Conservation (phyloP, 257 asterid species). For the Paulownia fortunei region DNA sequence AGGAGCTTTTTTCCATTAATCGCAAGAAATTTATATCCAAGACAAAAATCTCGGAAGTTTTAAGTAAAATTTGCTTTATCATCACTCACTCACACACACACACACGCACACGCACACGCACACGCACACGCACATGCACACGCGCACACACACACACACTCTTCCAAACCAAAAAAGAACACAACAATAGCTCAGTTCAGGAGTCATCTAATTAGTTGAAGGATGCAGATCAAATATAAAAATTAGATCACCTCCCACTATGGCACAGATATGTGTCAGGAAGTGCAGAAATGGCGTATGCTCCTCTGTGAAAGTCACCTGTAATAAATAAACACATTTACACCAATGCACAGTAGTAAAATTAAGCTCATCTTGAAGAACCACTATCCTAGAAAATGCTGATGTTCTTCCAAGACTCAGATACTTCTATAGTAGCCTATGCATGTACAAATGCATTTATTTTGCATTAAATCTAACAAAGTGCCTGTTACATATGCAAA, state of each 20-base stretch:
- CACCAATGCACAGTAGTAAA: conserved; percentile 9
- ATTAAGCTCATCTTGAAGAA: not conserved
- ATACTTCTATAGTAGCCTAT: not conserved
- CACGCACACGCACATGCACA: not conserved
- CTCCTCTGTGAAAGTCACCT: conserved; percentile 90
- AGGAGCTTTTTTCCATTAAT: too few relatives aligned
- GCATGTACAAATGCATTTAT: not conserved
- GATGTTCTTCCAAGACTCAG: not conserved
- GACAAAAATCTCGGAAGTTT: too few relatives aligned
- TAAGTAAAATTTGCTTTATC: not conserved
- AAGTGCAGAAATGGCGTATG: conserved; percentile 93
- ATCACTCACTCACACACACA: too few relatives aligned
- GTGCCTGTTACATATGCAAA: conserved; percentile 1
- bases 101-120: not conserved
- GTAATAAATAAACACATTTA: conserved; percentile 33
- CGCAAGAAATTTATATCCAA: too few relatives aligned
- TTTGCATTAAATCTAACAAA: not conserved
- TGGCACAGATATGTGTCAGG: conserved; percentile 91
- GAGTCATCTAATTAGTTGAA: too few relatives aligned
- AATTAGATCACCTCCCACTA: conserved; percentile 77
- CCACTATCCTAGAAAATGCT: not conserved
- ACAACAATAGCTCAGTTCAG: too few relatives aligned
- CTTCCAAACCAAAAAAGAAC: too few relatives aligned
- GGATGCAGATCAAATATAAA: not conserved
- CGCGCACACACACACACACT: too few relatives aligned